A percentile compares a stretch with the other conserved stretches of the same genome.
These are phyloP conservation scores for Claviceps sp. DNA, from an alignment of 2,329 filamentous ascomycete species.

Conservation along the genomic window DNA sequence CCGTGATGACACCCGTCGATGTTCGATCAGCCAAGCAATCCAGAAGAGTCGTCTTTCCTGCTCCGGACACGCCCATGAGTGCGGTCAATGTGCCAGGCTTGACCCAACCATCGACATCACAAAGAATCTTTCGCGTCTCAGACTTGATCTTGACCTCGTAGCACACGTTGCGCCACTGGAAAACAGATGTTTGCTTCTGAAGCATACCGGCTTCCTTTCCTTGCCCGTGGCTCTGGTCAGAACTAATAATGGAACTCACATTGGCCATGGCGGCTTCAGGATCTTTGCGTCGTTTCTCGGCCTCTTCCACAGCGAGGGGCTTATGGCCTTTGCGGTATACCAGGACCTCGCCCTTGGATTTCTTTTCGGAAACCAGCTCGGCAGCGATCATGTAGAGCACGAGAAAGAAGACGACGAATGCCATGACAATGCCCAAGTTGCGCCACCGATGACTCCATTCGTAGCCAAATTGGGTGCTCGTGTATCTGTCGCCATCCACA, in stretches of 20 bases:
- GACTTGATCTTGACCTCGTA: constrained; percentile 68
- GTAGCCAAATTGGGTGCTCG: constrained; percentile 43
- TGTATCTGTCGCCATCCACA: constrained; percentile 46
- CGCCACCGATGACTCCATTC: constrained; percentile 48
- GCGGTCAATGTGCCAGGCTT: constrained; percentile 84
- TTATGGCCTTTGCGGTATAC: constrained; percentile 60
- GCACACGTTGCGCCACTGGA: constrained; percentile 76
- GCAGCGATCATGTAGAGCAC: constrained; percentile 48
- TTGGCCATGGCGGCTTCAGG: constrained; percentile 36
- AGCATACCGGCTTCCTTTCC: constrained; percentile 29
- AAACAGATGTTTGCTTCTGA: constrained; percentile 55
- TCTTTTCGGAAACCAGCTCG: constrained; percentile 51
- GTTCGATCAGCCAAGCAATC: constrained; percentile 76
- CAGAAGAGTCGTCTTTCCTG: constrained; percentile 86
- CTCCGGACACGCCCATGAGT: constrained; percentile 82
- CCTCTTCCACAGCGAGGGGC: constrained; percentile 41
- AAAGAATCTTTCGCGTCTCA: constrained; percentile 60
- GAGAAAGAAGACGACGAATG: constrained; percentile 49
- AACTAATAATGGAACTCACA: constrained; percentile 34
- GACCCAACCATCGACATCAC: constrained; percentile 85
- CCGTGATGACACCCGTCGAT: constrained; percentile 78
- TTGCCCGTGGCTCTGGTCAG: constrained; percentile 24
- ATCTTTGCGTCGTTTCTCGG: constrained; percentile 50
- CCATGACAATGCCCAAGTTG: constrained; percentile 57
- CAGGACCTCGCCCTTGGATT: constrained; percentile 65